Evolutionary conservation across 208 protist species (phyloP).

Genomic region (Leishmania major): DNA sequence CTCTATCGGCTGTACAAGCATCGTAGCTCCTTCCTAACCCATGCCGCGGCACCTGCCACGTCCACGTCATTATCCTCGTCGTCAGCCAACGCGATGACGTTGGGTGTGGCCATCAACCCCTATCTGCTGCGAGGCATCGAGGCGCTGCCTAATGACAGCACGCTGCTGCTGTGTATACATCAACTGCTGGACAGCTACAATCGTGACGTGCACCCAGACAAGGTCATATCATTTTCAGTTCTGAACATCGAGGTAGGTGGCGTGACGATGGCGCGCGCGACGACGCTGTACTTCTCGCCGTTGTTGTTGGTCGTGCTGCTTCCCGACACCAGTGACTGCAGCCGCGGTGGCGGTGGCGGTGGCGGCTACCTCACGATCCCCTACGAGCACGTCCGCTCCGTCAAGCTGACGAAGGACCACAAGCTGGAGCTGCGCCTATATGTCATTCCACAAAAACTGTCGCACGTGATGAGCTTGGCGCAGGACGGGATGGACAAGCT

Average conservation of each 20-base stretch:
- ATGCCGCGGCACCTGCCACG: slow-evolving; percentile 1
- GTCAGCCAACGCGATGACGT: background rate
- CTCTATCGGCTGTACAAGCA: slow-evolving; percentile 80
- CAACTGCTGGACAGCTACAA: slow-evolving; percentile 73
- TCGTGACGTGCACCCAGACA: slow-evolving; percentile 38
- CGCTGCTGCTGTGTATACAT: slow-evolving; percentile 69
- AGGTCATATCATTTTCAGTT: slow-evolving; percentile 52
- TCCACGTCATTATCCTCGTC: background rate
- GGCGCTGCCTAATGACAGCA: slow-evolving; percentile 75
- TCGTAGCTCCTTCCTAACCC: slow-evolving; percentile 47
- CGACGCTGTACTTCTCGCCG: slow-evolving; percentile 83
- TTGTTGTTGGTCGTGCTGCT: slow-evolving; percentile 72
- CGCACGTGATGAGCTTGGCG: slow-evolving; percentile 49
- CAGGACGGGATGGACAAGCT: slow-evolving; percentile 53
- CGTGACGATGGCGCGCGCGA: slow-evolving; percentile 61
- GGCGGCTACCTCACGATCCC: slow-evolving; percentile 86
- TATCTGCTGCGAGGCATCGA: slow-evolving; percentile 61
- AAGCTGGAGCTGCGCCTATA: slow-evolving; percentile 74
- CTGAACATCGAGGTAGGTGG: slow-evolving; percentile 61
- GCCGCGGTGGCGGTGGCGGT: slow-evolving; percentile 24
- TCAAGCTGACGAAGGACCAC: slow-evolving; percentile 76
- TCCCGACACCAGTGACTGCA: slow-evolving; percentile 42
- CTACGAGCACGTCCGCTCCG: slow-evolving; percentile 84
- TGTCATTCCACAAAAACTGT: slow-evolving; percentile 64
- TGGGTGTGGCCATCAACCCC: slow-evolving; percentile 34